Conservation (phyloP, 805 yeast species). For the Teunomyces aglyptinius region DNA sequence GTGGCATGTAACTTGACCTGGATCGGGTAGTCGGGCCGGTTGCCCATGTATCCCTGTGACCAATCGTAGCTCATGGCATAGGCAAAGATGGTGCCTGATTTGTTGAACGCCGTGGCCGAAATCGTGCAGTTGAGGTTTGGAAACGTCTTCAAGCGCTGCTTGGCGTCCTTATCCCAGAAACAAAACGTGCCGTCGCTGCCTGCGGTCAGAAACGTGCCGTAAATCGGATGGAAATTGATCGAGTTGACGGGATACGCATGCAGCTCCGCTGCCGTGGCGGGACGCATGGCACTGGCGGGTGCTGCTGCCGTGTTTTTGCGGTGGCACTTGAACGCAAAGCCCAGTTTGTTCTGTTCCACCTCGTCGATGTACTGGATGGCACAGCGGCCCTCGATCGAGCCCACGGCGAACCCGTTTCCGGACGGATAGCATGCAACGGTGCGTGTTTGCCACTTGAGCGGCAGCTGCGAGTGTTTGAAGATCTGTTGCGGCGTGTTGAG, state of each 20-base stretch:
- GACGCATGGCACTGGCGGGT: conserved; percentile 3
- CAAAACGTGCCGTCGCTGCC: conserved; percentile 94
- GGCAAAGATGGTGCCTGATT: conserved; percentile 81
- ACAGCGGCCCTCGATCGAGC: conserved; percentile 93
- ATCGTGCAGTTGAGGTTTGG: conserved; percentile 68
- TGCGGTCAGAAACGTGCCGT: conserved; percentile 90
- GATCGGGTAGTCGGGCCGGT: conserved; percentile 72
- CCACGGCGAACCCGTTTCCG: conserved; percentile 91
- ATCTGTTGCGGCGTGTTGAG: conserved; percentile 79
- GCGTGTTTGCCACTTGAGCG: conserved; percentile 88
- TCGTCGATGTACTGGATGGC: conserved; percentile 92
- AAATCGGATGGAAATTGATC: conserved; percentile 81
- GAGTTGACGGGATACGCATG: conserved; percentile 77
- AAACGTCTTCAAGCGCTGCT: conserved; percentile 79
- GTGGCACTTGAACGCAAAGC: conserved; percentile 94
- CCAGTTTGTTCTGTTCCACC: conserved; percentile 62
- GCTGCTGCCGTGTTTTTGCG: conserved; percentile 47
- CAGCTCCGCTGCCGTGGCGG: conserved; percentile 40
- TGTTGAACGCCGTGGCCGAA: conserved; percentile 76
- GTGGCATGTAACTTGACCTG: conserved; percentile 79
- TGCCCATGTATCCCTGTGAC: conserved; percentile 84
- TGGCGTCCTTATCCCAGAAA: conserved; percentile 94
- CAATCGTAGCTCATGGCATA: conserved; percentile 94
- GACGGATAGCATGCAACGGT: conserved; percentile 80
- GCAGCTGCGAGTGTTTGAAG: conserved; percentile 69